Conservation (phyloP, 2,329 filamentous ascomycete genomes). For the Penicillium sp. region DNA sequence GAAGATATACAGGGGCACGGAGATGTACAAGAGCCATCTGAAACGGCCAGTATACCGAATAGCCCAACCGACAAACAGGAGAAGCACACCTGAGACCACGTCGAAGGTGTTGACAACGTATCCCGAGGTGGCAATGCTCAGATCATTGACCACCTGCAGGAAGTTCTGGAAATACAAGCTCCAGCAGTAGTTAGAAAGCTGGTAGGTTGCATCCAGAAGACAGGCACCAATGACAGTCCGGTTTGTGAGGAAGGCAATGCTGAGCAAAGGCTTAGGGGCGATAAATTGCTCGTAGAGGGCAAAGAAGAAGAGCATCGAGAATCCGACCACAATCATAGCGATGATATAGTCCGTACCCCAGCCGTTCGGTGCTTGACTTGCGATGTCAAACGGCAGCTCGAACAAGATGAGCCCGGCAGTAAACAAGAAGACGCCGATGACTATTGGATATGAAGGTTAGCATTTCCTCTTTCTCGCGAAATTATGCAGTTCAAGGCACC, state of each 20-base stretch:
- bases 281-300: slow-evolving; percentile 53
- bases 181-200: slow-evolving; percentile 34
- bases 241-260: slow-evolving; percentile 37
- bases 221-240: slow-evolving; percentile 32
- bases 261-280: slow-evolving; percentile 49
- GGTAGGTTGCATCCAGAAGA: slow-evolving; percentile 30
- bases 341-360: slow-evolving; percentile 51
- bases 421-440: slow-evolving; percentile 61
- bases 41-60: slow-evolving; percentile 54
- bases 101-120: slow-evolving; percentile 51
- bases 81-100: slow-evolving; percentile 56
- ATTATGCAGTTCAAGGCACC: neutral
- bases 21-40: slow-evolving; percentile 54
- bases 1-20: slow-evolving; percentile 54
- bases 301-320: slow-evolving; percentile 54
- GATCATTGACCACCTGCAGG: slow-evolving; percentile 31
- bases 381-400: slow-evolving; percentile 44
- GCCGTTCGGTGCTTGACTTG: slow-evolving; percentile 34
- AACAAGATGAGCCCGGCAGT: slow-evolving; percentile 61
- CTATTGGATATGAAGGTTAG: slow-evolving; percentile 20
- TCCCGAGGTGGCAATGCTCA: slow-evolving; percentile 32
- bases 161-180: slow-evolving; percentile 28
- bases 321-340: slow-evolving; percentile 54
- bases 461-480: neutral
- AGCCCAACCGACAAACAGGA: slow-evolving; percentile 53